Conservation (phyloP, 306 rosid species). For the Astragalus glycyphyllos region DNA sequence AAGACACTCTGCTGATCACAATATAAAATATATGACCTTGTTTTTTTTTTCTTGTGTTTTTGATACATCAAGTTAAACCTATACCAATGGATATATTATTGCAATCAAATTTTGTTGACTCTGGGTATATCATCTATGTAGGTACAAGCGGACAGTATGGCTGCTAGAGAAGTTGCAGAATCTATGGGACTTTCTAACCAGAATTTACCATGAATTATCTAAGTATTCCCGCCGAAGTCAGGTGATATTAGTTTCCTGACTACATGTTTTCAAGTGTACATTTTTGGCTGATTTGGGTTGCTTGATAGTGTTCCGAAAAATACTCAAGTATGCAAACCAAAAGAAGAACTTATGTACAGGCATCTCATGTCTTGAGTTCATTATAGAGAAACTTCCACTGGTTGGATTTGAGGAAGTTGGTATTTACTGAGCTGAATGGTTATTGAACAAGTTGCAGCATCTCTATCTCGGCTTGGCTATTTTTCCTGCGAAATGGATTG, state of each 20-base stretch:
- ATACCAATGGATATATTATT: not conserved
- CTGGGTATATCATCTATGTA: conserved; percentile 41
- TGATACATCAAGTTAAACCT: conserved; percentile 19
- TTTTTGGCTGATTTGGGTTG: conserved; percentile 43
- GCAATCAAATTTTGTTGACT: conserved; percentile 19
- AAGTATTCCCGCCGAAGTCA: conserved; percentile 32
- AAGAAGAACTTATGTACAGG: conserved; percentile 11
- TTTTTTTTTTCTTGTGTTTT: not conserved
- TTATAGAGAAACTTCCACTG: conserved; percentile 40
- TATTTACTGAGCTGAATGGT: conserved; percentile 19
- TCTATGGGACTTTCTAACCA: conserved; percentile 87
- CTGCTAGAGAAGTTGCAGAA: conserved; percentile 82
- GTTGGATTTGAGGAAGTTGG: conserved; percentile 36
- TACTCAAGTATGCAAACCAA: conserved; percentile 29
- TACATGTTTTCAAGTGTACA: conserved; percentile 38
- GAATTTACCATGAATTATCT: conserved; percentile 60
- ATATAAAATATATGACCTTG: not conserved
- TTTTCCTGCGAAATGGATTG: conserved; percentile 13
- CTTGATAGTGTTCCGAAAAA: conserved; percentile 39
- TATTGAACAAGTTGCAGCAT: conserved; percentile 34
- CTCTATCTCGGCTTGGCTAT: conserved; percentile 17
- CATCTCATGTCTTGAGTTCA: conserved; percentile 26
- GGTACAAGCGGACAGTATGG: conserved; percentile 82
- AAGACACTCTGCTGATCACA: not conserved
- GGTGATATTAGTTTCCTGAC: conserved; percentile 38